Evolutionary conservation across 345 rosid species (phyloP).

Genomic region (Garcia nutans): DNA sequence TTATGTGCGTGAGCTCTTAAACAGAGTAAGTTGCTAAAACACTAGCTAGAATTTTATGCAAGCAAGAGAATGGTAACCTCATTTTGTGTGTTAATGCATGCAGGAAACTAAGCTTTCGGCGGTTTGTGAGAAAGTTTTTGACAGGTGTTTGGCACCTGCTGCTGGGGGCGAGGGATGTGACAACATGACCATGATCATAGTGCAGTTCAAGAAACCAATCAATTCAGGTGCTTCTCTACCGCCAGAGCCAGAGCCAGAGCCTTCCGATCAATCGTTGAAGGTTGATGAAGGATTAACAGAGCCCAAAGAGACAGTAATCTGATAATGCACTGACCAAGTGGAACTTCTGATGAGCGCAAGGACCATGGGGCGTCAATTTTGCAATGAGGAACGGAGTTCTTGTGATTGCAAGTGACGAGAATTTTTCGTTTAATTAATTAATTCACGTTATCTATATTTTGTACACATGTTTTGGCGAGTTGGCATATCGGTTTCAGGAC

Average conservation of each 20-base stretch:
- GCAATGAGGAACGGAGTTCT: slow-evolving; percentile 6
- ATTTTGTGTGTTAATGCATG: slow-evolving; percentile 5
- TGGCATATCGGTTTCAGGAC: background rate
- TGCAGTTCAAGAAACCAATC: slow-evolving; percentile 73
- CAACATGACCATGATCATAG: slow-evolving; percentile 97
- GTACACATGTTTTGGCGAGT: slow-evolving; percentile 5
- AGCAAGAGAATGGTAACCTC: background rate
- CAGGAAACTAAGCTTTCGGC: slow-evolving; percentile 88
- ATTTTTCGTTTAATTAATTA: background rate
- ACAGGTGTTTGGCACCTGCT: slow-evolving; percentile 81
- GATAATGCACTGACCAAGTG: background rate
- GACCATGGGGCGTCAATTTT: background rate
- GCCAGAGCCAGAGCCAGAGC: slow-evolving; percentile 26
- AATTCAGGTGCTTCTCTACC: slow-evolving; percentile 28
- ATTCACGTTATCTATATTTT: background rate
- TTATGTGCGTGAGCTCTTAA: slow-evolving; percentile 31
- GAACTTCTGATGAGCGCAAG: slow-evolving; percentile 13
- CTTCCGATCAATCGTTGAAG: slow-evolving; percentile 12
- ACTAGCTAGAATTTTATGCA: background rate
- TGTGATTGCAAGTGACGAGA: slow-evolving; percentile 26
- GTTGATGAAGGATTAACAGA: background rate
- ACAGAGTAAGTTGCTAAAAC: slow-evolving; percentile 15
- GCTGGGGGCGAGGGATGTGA: slow-evolving; percentile 88
- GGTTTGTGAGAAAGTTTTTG: slow-evolving; percentile 74
- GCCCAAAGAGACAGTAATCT: slow-evolving; percentile 8